These are phyloP conservation scores for Coemansia sp. DNA, from an alignment of 192 early-diverging fungal species.

Conservation along the genomic window DNA sequence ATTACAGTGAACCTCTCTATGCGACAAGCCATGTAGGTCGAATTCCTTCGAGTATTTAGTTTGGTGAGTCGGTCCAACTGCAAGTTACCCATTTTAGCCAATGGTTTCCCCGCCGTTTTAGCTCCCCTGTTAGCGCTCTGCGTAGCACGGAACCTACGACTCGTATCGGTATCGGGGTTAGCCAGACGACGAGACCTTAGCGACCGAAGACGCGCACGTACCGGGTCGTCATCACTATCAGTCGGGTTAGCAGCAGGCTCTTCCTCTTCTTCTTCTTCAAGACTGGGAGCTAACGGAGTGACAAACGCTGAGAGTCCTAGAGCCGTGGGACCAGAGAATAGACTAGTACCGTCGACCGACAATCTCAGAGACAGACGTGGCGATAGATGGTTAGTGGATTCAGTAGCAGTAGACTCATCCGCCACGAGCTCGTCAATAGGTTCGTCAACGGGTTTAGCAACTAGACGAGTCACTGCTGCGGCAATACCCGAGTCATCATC, in stretches of 20 bases:
- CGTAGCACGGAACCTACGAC: constrained; percentile 36
- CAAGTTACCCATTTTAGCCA: constrained; percentile 41
- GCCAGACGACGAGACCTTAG: constrained; percentile 31
- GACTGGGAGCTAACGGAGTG: constrained; percentile 9
- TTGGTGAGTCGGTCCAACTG: constrained; percentile 57
- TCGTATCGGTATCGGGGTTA: neutral
- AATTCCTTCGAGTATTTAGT: constrained; percentile 52
- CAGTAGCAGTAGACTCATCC: neutral
- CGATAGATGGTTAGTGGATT: constrained; percentile 16
- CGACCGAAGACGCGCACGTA: constrained; percentile 30
- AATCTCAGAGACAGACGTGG: constrained; percentile 42
- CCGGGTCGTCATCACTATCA: constrained; percentile 10
- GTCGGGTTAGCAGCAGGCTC: neutral
- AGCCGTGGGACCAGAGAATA: constrained; percentile 14
- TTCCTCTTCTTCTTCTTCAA: neutral
- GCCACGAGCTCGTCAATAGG: neutral
- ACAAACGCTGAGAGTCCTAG: constrained; percentile 33
- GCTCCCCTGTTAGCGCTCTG: constrained; percentile 9
- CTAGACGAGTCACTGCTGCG: constrained; percentile 23
- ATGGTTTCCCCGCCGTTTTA: constrained; percentile 8
- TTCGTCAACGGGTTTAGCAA: neutral
- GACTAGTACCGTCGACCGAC: constrained; percentile 33
- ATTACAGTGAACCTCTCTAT: constrained; percentile 32
- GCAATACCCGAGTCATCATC: constrained; percentile 49
- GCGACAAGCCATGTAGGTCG: constrained; percentile 48